Percentiles rank a stretch among this genome's conserved stretches.
phyloP scores from a whole-genome alignment of 352 stramenopile genomes.

The Globisporangium okanoganense region DNA sequence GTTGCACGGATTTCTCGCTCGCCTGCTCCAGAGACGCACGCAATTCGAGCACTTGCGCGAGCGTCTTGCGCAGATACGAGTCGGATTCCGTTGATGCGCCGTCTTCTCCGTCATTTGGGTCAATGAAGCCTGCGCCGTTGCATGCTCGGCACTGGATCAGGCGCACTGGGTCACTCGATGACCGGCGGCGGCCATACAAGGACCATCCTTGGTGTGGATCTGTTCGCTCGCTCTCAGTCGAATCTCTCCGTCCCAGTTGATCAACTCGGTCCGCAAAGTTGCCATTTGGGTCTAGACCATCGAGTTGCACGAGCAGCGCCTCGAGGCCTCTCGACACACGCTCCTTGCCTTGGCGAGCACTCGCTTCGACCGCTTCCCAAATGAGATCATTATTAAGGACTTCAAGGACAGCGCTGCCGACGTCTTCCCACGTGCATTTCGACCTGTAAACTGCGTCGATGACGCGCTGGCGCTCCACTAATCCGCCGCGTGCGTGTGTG shows the following conservation, averaged over 20 bases:
- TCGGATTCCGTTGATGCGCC: constrained; percentile 23
- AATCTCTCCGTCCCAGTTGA: background rate
- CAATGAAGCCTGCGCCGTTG: constrained; percentile 49
- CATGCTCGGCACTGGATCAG: constrained; percentile 52
- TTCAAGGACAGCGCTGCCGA: constrained; percentile 48
- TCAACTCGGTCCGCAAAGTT: background rate
- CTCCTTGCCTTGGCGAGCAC: constrained; percentile 32
- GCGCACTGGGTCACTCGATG: constrained; percentile 20
- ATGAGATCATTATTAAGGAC: constrained; percentile 64
- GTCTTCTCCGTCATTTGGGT: constrained; percentile 16
- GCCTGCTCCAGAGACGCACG: constrained; percentile 39
- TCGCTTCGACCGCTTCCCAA: constrained; percentile 50
- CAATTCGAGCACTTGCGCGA: constrained; percentile 56
- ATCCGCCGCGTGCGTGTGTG: constrained; percentile 26
- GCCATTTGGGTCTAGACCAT: constrained; percentile 16
- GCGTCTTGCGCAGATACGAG: constrained; percentile 57
- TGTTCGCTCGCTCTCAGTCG: background rate
- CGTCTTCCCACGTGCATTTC: constrained; percentile 51
- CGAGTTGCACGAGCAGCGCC: constrained; percentile 36
- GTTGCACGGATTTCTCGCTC: constrained; percentile 20
- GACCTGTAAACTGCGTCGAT: constrained; percentile 48
- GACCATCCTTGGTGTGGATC: constrained; percentile 9
- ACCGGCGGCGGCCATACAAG: constrained; percentile 9
- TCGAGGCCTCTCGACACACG: constrained; percentile 41
- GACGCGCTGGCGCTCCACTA: constrained; percentile 48